phyloP scores from a whole-genome alignment of 2,329 filamentous ascomycete species.

The Hymenoscyphus fraxineus region DNA sequence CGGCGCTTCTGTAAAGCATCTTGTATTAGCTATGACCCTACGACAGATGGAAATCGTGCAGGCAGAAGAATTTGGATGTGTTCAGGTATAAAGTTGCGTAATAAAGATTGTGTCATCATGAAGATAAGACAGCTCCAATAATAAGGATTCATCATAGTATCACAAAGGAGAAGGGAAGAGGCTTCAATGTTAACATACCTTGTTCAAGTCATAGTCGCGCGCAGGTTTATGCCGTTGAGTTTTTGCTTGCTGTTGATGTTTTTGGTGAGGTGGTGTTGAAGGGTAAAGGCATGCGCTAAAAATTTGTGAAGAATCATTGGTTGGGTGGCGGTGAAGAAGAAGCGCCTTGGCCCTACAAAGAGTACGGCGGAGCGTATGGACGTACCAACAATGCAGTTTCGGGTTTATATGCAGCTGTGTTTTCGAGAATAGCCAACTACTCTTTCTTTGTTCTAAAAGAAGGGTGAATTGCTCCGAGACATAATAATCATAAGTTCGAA shows the following conservation, averaged over 20 bases:
- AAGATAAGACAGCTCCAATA: constrained; percentile 39
- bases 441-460: not conserved
- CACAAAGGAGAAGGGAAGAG: not conserved
- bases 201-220: constrained; percentile 12
- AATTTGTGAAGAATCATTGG: not conserved
- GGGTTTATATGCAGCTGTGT: not conserved
- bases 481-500: no score
- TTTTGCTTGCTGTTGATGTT: not conserved
- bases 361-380: not conserved
- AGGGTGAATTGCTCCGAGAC: no score
- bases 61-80: constrained; percentile 12
- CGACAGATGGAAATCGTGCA: not conserved
- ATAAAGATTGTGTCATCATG: constrained; percentile 32
- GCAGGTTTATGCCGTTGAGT: not conserved
- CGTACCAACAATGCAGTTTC: not conserved
- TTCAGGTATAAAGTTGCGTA: constrained; percentile 33
- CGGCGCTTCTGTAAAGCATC: not conserved
- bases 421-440: not conserved
- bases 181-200: constrained; percentile 19
- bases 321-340: not conserved
- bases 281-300: not conserved
- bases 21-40: constrained; percentile 1
- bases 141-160: constrained; percentile 28
- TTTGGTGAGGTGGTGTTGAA: not conserved
- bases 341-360: not conserved